A percentile compares a stretch with the other conserved stretches of the same genome.
phyloP scores from a whole-genome alignment of 768 basidiomycete genomes.

The Mycena leptocephala region DNA sequence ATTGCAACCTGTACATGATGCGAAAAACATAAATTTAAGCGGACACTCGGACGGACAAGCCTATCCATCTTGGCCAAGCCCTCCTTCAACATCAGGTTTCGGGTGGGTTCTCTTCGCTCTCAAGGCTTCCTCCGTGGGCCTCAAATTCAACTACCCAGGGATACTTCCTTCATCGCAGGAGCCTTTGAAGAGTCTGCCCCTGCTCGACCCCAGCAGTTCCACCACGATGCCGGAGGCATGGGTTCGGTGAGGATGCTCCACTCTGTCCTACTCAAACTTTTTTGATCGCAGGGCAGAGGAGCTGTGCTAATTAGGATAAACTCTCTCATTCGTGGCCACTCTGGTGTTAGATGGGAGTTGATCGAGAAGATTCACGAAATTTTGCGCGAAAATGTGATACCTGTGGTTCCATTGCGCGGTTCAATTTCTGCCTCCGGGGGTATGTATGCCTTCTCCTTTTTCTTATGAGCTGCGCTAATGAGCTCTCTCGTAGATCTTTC shows the following conservation, averaged over 20 bases:
- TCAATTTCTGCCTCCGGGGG: constrained; percentile 76
- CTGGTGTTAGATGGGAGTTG: constrained; percentile 86
- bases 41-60: constrained; percentile 85
- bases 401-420: constrained; percentile 88
- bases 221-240: too few relatives aligned
- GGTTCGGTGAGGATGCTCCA: constrained; percentile 82
- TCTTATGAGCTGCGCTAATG: background rate
- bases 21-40: constrained; percentile 62
- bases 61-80: constrained; percentile 81
- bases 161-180: constrained; percentile 83
- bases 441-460: background rate
- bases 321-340: constrained; percentile 91
- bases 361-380: constrained; percentile 85
- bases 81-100: constrained; percentile 88
- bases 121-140: too few relatives aligned
- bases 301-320: constrained; percentile 92
- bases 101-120: constrained; percentile 84
- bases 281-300: constrained; percentile 83
- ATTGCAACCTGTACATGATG: background rate
- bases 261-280: too few relatives aligned
- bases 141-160: constrained; percentile 61
- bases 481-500: constrained; percentile 67
- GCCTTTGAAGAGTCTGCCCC: too few relatives aligned
- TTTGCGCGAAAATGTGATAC: constrained; percentile 80
- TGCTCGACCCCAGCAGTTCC: too few relatives aligned